Evolutionary conservation across 768 basidiomycete genomes (phyloP), one percentile per base, ranked within the genome.

Genomic region (Leccinum uliginosum): DNA sequence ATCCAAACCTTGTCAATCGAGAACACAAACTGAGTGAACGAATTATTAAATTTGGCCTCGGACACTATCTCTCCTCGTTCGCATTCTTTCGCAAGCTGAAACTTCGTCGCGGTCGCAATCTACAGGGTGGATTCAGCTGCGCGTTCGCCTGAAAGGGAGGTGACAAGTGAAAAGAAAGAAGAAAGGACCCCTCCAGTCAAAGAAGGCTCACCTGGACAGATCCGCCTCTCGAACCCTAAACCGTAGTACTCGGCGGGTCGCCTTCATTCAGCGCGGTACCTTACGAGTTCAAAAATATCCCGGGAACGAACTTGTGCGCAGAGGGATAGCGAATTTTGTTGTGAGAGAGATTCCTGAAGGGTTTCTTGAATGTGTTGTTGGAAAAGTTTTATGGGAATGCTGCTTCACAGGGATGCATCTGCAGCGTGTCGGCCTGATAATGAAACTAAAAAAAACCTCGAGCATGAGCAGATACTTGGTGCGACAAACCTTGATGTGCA

Each of bases 291-390:
- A 65, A 35, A 30, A 63, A 63, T 34, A 59, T 29, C 40, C 61
- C 62, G 11, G 64, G 59, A 6, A 57, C 17, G 21, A 63, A 65
- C 12, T 35, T 27, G 11, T 51, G 19, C 19, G 59, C 49, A 29
- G 59, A 30, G 6, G 53, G 59, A 27, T 61, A 65, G 2, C 56
- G 51, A 21, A 19, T n/a, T 38, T 61, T 55, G 17, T 65, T 57
- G 19, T 40, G 40, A 5, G 54, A 29, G 21, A 63, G 57, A 10
- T 17, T 53, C 57, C 53, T 65, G 10, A 5, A 43, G 12, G 19
- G 19, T 19, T 10, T 8, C 19, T 40, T 19, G 4, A 43, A 17
- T 17, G 17, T n/a, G 8, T 43, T 43, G 5, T 43, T 12, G 21
- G 19, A 6, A 6, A 19, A 11, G 3, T 21, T 0, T 43, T 1